These are phyloP conservation scores for Chalaropsis thielavioides DNA, from an alignment of 2,329 filamentous ascomycete species.

Conservation along the genomic window DNA sequence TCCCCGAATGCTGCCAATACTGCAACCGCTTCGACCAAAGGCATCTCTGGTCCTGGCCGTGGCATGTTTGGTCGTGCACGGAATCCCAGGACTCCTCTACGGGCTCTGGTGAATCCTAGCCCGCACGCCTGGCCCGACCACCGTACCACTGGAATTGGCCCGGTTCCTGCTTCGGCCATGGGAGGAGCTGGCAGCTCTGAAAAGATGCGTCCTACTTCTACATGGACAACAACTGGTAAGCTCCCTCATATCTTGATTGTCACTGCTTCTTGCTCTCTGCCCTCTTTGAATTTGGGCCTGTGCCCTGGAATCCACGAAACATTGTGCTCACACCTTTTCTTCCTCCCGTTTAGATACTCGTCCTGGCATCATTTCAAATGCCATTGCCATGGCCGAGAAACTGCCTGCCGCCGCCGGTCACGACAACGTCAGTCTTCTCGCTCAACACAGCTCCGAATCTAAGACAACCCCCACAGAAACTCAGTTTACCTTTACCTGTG, in stretches of 20 bases:
- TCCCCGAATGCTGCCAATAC: neutral
- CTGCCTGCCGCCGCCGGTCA: conserved; percentile 49
- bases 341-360: conserved; percentile 20
- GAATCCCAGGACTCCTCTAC: conserved; percentile 47
- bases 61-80: conserved; percentile 62
- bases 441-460: conserved; percentile 46
- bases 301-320: conserved; percentile 29
- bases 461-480: conserved; percentile 56
- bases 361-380: conserved; percentile 73
- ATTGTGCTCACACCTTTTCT: neutral
- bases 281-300: neutral
- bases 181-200: conserved; percentile 32
- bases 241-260: neutral
- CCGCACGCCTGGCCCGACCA: conserved; percentile 12
- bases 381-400: conserved; percentile 77
- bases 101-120: conserved; percentile 30
- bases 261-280: neutral
- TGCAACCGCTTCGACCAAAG: conserved; percentile 29
- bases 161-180: conserved; percentile 14
- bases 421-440: conserved; percentile 65
- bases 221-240: conserved; percentile 2
- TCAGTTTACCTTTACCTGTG: conserved; percentile 93
- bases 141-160: conserved; percentile 14
- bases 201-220: conserved; percentile 21
- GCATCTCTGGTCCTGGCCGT: conserved; percentile 72